Conservation (phyloP, 225 moss, liverwort and hornwort genomes). For the Marchantia paleacea region DNA sequence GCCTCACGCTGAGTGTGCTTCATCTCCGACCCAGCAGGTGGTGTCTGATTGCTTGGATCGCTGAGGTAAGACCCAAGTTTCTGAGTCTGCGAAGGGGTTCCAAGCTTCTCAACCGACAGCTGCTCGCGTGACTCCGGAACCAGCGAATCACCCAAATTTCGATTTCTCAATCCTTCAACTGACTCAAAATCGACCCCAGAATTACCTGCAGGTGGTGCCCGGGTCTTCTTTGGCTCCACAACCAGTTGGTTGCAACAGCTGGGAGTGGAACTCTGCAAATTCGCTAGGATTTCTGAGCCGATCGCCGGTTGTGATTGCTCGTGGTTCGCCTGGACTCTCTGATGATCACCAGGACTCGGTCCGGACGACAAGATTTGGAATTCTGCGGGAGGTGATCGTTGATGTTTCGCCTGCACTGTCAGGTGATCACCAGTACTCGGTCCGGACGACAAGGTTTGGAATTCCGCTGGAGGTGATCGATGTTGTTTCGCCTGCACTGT, state of each 20-base stretch:
- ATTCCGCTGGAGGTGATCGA: background rate
- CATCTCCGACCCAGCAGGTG: background rate
- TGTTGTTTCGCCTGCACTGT: background rate
- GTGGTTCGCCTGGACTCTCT: background rate
- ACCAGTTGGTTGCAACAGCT: background rate
- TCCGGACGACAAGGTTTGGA: too few relatives aligned
- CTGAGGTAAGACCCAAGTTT: background rate
- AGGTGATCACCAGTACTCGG: background rate
- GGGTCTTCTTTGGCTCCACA: conserved; percentile 2
- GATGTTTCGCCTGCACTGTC: background rate
- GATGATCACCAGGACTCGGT: background rate
- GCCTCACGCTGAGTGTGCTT: background rate
- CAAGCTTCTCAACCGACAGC: background rate
- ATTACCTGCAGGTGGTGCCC: background rate
- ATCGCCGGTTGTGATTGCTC: background rate
- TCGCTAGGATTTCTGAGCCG: background rate
- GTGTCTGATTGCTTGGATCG: background rate
- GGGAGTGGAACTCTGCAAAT: background rate
- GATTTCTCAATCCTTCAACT: too few relatives aligned
- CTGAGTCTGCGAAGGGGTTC: background rate
- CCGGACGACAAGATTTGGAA: background rate
- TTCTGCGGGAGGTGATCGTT: background rate
- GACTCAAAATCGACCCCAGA: background rate
- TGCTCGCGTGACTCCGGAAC: too few relatives aligned
- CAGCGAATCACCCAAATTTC: too few relatives aligned